Evolutionary conservation across 345 rosid species (phyloP).

Genomic region (Melaleuca alternifolia): DNA sequence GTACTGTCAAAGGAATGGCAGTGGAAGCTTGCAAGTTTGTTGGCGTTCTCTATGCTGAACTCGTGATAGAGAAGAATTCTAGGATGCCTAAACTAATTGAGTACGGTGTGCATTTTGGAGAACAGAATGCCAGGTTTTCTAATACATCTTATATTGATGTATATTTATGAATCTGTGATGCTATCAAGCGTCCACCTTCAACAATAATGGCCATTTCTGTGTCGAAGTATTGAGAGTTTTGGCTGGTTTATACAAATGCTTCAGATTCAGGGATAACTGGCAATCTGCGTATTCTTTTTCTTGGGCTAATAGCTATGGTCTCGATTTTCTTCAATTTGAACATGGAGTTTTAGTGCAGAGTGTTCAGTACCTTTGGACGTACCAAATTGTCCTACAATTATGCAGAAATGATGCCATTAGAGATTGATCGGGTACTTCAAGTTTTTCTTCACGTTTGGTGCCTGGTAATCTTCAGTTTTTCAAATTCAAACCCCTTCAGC

Average conservation of each 20-base stretch:
- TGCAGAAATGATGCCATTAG: neutral
- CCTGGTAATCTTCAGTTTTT: neutral
- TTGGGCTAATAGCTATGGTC: neutral
- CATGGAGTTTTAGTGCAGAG: neutral
- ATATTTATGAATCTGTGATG: neutral
- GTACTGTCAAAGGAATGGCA: conserved; percentile 79
- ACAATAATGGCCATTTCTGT: neutral
- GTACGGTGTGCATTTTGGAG: conserved; percentile 93
- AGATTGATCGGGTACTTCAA: neutral
- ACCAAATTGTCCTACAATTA: neutral
- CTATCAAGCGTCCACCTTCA: neutral
- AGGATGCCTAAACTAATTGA: conserved; percentile 86
- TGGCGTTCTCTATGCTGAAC: conserved; percentile 80
- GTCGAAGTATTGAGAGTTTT: neutral
- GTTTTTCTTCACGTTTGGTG: neutral
- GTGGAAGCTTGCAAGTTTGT: conserved; percentile 85
- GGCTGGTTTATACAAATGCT: neutral
- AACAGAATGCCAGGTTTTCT: conserved; percentile 80
- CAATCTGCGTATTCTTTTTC: neutral
- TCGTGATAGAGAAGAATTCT: conserved; percentile 88
- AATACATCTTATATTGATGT: neutral
- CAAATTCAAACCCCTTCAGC: neutral
- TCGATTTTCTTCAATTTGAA: neutral
- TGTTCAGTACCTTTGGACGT: neutral
- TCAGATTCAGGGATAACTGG: neutral